A percentile compares a stretch with the other conserved stretches of the same genome.
These are phyloP conservation scores for Fusarium citri DNA, from an alignment of 2,329 filamentous ascomycete genomes.

Conservation along the genomic window DNA sequence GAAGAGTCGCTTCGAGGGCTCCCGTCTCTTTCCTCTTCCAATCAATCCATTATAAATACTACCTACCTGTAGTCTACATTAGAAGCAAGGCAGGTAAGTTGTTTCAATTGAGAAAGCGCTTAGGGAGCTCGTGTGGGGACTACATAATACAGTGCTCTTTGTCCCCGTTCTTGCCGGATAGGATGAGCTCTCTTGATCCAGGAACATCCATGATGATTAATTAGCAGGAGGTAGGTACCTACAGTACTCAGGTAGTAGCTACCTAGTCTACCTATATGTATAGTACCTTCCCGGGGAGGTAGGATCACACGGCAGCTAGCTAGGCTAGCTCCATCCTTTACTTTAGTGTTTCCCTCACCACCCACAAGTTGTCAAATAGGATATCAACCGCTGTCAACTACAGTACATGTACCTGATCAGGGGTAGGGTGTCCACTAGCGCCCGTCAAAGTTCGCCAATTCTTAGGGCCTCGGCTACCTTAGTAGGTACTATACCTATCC, in stretches of 20 bases:
- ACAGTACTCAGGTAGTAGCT: no score
- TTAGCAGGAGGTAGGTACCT: neutral
- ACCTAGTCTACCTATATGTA: neutral
- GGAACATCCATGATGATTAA: conserved; percentile 16
- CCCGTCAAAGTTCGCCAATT: conserved; percentile 3
- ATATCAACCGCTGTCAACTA: conserved; percentile 33
- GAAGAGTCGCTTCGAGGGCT: neutral
- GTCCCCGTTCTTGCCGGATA: conserved; percentile 15
- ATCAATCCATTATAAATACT: no score
- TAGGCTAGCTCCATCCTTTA: conserved; percentile 16
- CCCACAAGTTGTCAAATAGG: conserved; percentile 16
- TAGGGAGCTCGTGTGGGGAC: neutral
- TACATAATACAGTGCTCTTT: neutral
- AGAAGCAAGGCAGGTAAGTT: neutral
- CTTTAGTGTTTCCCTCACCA: conserved; percentile 7
- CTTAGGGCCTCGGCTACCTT: conserved; percentile 3
- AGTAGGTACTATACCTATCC: no score
- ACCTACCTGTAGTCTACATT: no score
- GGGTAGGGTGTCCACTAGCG: conserved; percentile 6
- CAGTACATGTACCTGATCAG: conserved; percentile 11
- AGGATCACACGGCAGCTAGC: neutral
- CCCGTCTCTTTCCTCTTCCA: conserved; percentile 20
- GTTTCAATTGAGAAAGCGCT: conserved; percentile 9
- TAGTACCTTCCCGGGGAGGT: neutral
- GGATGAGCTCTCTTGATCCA: conserved; percentile 11